phyloP scores from a whole-genome alignment of 257 asterid species.

The Solanum sejunctum region DNA sequence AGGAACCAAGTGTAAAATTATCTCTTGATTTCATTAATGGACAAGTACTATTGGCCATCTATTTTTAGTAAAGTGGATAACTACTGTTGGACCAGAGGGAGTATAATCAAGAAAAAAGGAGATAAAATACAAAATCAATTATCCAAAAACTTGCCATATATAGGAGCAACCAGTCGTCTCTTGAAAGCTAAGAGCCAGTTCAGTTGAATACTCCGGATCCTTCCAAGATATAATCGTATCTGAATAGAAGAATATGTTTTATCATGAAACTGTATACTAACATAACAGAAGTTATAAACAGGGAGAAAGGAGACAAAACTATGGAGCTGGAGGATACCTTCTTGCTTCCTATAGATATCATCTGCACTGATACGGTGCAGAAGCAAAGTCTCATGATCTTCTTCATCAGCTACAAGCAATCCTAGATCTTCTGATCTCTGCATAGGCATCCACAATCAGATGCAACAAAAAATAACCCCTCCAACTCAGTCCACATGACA shows the following conservation, averaged over 20 bases:
- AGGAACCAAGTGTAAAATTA: no score
- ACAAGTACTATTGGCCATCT: no score
- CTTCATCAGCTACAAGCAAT: slow-evolving; percentile 71
- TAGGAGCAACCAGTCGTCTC: slow-evolving; percentile 89
- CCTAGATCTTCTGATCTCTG: slow-evolving; percentile 92
- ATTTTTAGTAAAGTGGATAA: no score
- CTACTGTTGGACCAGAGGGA: no score
- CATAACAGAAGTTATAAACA: background rate
- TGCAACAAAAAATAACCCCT: background rate
- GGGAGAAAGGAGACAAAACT: background rate
- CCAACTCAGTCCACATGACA: background rate
- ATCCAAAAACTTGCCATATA: slow-evolving; percentile 65
- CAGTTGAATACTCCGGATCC: slow-evolving; percentile 88
- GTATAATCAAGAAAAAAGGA: background rate
- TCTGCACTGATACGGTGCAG: slow-evolving; percentile 79
- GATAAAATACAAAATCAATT: background rate
- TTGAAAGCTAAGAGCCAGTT: slow-evolving; percentile 98
- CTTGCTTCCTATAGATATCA: slow-evolving; percentile 93
- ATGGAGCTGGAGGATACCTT: slow-evolving; percentile 33
- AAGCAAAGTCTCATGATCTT: slow-evolving; percentile 70
- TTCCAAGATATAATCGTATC: slow-evolving; percentile 97
- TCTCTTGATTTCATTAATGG: no score
- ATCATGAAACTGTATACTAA: background rate
- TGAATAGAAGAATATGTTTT: slow-evolving; percentile 11
- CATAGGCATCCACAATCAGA: slow-evolving; percentile 7